Conservation (phyloP, 2,329 filamentous ascomycete species). For the Aspergillus alliaceus region DNA sequence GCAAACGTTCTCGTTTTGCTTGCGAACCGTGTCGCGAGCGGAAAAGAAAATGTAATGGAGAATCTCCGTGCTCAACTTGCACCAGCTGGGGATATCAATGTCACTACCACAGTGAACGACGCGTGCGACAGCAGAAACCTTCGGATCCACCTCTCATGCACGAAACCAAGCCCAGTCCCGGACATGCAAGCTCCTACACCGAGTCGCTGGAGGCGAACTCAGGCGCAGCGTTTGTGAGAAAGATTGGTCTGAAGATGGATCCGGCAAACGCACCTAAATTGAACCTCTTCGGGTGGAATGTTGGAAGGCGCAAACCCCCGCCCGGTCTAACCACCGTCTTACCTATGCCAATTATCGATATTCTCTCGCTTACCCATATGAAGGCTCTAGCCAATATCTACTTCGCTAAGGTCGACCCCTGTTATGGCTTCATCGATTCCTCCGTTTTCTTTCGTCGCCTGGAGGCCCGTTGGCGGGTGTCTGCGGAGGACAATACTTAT, state of each 20-base stretch:
- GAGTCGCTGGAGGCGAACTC: slow-evolving; percentile 53
- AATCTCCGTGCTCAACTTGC: not conserved
- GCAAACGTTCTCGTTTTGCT: not conserved
- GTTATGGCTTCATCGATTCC: slow-evolving; percentile 52
- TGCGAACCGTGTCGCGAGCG: not conserved
- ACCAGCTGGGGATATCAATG: not conserved
- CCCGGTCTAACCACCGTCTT: slow-evolving; percentile 6
- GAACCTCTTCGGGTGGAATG: slow-evolving; percentile 57
- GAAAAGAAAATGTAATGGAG: not conserved
- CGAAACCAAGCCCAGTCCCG: not conserved
- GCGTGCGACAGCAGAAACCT: not conserved
- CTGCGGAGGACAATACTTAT: slow-evolving; percentile 28
- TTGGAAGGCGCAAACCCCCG: slow-evolving; percentile 30
- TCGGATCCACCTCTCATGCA: not conserved
- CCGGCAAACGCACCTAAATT: slow-evolving; percentile 53
- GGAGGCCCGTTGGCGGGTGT: slow-evolving; percentile 22
- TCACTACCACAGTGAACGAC: not conserved
- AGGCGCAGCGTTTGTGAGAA: slow-evolving; percentile 53
- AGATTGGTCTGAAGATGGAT: slow-evolving; percentile 54
- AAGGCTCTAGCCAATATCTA: slow-evolving; percentile 46
- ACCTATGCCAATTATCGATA: slow-evolving; percentile 46
- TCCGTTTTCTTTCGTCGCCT: slow-evolving; percentile 21
- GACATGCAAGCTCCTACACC: not conserved
- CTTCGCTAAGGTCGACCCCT: slow-evolving; percentile 52
- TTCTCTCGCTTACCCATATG: slow-evolving; percentile 50